Evolutionary conservation across 495 filamentous ascomycete species (phyloP), one percentile per base, ranked within the genome.

Genomic region (Penicillium cinerascens): DNA sequence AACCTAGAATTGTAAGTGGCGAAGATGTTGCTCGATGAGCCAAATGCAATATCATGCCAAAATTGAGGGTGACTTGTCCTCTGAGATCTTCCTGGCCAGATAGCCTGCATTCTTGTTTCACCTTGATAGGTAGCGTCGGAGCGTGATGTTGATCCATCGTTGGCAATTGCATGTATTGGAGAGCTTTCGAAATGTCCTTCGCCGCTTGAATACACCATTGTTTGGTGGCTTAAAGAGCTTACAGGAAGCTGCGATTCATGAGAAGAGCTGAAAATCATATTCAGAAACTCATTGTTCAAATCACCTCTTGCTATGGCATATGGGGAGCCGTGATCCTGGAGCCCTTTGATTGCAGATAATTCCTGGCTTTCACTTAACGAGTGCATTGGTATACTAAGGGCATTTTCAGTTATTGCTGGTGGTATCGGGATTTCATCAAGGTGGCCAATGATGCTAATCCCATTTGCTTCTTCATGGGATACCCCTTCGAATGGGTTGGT

Each of bases 1-100:
- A 13, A 6, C 18, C 18, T 4, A 4, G 37, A 25, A 20, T 52
- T 3, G 16, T 10, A 36, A 20, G 42, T 53, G 9, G 35, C 33
- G 22, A 47, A 53, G 0, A 53, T 53, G 20, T 53, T 53, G 9
- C 33, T 23, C 16, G n/a, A 15, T 18, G 51, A 41, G 8, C 36
- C 25, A 40, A 40, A 42, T 16, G 42, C 36, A 7, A 53, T 42
- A 4, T 47, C 51, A 18, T 46, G 42, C 51, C 51, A 53, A 16
- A 53, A 25, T 9, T 29, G 1, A 33, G 42, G 36, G 10, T 4
- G 1, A 16, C 11, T 25, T 7, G 4, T 23, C 9, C 16, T 4
- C 7, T 6, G 26, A 10, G 27, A 17, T 11, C 33, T 35, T 41
- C 21, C n/a, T 17, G 43, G 36, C 51, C 51, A 53, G n/a, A 29